Evolutionary conservation across 139 green algal genomes (phyloP).

Genomic region (Chlamydomonas applanata): DNA sequence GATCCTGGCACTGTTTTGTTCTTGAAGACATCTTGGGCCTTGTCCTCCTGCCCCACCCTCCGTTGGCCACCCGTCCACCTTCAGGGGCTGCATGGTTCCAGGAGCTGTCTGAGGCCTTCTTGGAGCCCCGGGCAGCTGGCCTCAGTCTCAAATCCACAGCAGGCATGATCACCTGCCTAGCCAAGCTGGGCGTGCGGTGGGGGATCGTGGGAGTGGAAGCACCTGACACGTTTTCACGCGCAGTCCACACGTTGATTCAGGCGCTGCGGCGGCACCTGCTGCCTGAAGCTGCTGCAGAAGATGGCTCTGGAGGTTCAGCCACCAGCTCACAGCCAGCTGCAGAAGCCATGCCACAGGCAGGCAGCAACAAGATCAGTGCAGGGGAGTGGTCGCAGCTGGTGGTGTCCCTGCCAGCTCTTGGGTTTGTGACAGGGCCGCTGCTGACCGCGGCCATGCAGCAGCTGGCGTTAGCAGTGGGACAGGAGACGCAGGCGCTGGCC

Average conservation of each 20-base stretch:
- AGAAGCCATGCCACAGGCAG: not conserved
- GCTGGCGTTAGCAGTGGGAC: not conserved
- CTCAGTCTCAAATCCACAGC: too few species aligned
- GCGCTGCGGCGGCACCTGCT: not conserved
- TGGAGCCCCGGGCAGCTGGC: too few species aligned
- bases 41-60: too few species aligned
- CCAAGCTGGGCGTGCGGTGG: too few species aligned
- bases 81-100: too few species aligned
- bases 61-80: too few species aligned
- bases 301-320: not conserved
- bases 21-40: too few species aligned
- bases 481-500: not conserved
- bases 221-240: not conserved
- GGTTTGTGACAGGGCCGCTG: not conserved
- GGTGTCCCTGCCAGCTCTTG: not conserved
- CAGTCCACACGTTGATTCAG: not conserved
- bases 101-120: too few species aligned
- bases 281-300: not conserved
- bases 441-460: not conserved
- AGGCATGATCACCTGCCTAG: too few species aligned
- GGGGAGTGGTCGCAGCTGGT: not conserved
- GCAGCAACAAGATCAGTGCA: constrained; percentile 1
- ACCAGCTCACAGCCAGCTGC: not conserved
- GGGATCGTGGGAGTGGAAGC: too few species aligned
- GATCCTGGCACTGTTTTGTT: too few species aligned